Percentiles rank a stretch among this genome's conserved stretches.
Conservation (phyloP, 495 filamentous ascomycete genomes). For the Aspergillus diversus region DNA sequence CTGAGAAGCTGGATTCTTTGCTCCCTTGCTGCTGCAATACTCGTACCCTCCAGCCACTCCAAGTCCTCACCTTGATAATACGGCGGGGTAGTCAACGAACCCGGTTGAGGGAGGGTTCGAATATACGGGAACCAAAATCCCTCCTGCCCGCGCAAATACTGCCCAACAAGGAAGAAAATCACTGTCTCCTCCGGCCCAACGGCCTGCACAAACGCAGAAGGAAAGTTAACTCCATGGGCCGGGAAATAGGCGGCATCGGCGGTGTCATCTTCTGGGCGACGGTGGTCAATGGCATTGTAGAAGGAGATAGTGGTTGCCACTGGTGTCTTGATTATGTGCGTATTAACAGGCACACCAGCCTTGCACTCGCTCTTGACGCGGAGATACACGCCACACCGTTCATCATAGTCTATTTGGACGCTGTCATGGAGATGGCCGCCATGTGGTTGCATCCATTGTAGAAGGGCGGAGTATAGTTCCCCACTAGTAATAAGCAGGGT, state of each 20-base stretch:
- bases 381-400: slow-evolving; percentile 50
- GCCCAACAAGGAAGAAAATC: slow-evolving; percentile 61
- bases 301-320: slow-evolving; percentile 54
- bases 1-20: slow-evolving; percentile 48
- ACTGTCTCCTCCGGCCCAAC: slow-evolving; percentile 43
- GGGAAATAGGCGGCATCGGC: slow-evolving; percentile 31
- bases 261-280: slow-evolving; percentile 15
- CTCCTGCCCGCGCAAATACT: slow-evolving; percentile 50
- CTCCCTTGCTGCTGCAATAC: slow-evolving; percentile 53
- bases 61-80: slow-evolving; percentile 62
- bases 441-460: slow-evolving; percentile 46
- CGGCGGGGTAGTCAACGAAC: slow-evolving; percentile 58
- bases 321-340: slow-evolving; percentile 49
- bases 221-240: slow-evolving; percentile 39
- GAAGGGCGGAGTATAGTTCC: slow-evolving; percentile 36
- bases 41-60: slow-evolving; percentile 62
- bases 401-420: slow-evolving; percentile 45
- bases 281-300: slow-evolving; percentile 51
- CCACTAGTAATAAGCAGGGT: slow-evolving; percentile 23
- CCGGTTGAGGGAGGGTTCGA: slow-evolving; percentile 55
- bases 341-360: slow-evolving; percentile 32
- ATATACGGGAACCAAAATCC: slow-evolving; percentile 69
- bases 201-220: slow-evolving; percentile 39
- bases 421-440: slow-evolving; percentile 47
- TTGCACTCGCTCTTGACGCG: slow-evolving; percentile 41